Conservation (phyloP, 192 early-diverging fungal species). For the Mortierella claussenii region DNA sequence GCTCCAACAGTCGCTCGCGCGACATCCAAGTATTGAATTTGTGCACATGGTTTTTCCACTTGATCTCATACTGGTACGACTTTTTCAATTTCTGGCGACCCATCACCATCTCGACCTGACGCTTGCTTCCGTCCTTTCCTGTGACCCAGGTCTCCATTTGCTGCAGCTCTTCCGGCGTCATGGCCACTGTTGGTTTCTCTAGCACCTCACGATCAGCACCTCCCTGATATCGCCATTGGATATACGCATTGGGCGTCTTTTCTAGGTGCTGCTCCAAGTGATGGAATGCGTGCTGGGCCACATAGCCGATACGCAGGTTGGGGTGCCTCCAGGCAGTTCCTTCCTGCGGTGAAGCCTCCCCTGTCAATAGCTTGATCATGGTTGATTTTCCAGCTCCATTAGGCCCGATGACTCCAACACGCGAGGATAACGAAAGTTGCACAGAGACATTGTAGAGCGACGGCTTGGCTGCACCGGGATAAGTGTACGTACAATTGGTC, state of each 20-base stretch:
- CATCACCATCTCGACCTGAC: constrained; percentile 67
- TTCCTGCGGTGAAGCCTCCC: constrained; percentile 73
- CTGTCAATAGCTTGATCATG: constrained; percentile 84
- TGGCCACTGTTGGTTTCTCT: constrained; percentile 74
- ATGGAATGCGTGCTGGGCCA: constrained; percentile 90
- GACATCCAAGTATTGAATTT: constrained; percentile 78
- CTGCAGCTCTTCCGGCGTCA: constrained; percentile 72
- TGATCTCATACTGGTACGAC: constrained; percentile 86
- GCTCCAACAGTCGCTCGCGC: constrained; percentile 73
- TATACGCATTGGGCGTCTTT: constrained; percentile 86
- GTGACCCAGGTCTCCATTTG: constrained; percentile 71
- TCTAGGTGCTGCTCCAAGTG: constrained; percentile 86
- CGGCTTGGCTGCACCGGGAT: constrained; percentile 72
- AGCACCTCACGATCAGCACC: constrained; percentile 82
- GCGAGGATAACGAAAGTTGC: constrained; percentile 78
- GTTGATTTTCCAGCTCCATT: constrained; percentile 92
- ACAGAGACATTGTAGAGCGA: constrained; percentile 72
- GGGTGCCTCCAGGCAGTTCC: constrained; percentile 85
- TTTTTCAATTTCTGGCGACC: constrained; percentile 83
- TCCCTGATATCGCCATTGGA: constrained; percentile 85
- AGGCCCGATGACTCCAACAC: constrained; percentile 83
- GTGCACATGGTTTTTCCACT: constrained; percentile 72
- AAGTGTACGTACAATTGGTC: constrained; percentile 78
- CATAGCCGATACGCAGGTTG: constrained; percentile 86
- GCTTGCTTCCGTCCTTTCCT: constrained; percentile 64